phyloP scores from a whole-genome alignment of 176 grass and related monocot species.

The Lolium rigidum region DNA sequence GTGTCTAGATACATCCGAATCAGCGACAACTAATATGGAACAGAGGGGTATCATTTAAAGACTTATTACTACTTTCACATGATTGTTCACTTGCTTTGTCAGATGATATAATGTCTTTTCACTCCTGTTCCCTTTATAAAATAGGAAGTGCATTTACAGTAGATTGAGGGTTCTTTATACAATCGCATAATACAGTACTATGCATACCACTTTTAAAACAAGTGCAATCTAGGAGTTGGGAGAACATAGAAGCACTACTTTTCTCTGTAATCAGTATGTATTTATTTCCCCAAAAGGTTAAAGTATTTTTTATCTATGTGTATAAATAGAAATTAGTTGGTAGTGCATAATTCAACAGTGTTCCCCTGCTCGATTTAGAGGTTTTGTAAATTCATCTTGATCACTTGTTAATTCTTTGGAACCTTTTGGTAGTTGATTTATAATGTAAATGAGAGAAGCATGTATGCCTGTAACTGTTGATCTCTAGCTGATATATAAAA shows the following conservation, averaged over 20 bases:
- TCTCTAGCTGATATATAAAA: constrained; percentile 3
- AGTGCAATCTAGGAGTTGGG: constrained; percentile 22
- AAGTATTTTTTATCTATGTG: constrained; percentile 1
- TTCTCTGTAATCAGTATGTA: not conserved
- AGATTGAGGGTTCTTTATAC: constrained; percentile 6
- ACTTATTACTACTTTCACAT: no score
- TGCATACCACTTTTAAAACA: not conserved
- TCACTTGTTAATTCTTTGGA: constrained; percentile 9
- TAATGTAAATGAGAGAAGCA: not conserved
- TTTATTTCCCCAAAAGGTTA: not conserved
- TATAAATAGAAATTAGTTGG: constrained; percentile 14
- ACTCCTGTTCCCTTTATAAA: not conserved
- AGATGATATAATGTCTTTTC: constrained; percentile 19
- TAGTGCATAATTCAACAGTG: not conserved
- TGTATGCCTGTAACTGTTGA: not conserved
- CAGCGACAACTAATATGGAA: no score
- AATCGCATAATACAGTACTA: not conserved
- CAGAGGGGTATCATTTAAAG: not conserved
- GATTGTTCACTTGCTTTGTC: constrained; percentile 20
- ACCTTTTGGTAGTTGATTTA: constrained; percentile 32
- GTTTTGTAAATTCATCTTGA: constrained; percentile 17
- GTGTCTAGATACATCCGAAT: no score
- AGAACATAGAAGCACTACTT: constrained; percentile 18
- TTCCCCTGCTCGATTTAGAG: not conserved
- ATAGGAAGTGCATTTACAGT: not conserved